Evolutionary conservation across 345 rosid species (phyloP).

Genomic region (Eucalyptus coolabah): DNA sequence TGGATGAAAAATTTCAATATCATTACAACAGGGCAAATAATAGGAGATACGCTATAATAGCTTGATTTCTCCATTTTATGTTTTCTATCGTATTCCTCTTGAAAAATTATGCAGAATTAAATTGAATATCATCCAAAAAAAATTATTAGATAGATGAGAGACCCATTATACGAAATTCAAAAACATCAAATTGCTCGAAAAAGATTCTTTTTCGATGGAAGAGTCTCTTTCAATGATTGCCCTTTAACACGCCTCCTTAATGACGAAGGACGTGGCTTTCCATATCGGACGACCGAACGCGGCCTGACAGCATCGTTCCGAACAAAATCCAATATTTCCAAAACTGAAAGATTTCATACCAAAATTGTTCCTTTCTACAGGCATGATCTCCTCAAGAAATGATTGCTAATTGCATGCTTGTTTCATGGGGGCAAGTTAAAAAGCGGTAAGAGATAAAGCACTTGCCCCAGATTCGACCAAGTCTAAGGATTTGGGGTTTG

Average conservation of each 20-base stretch:
- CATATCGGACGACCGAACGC: neutral
- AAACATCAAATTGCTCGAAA: no score
- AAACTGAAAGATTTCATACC: neutral
- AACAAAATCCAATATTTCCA: neutral
- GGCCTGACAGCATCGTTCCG: neutral
- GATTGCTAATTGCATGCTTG: neutral
- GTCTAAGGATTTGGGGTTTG: neutral
- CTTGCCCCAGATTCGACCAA: neutral
- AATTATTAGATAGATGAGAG: no score
- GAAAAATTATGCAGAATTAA: no score
- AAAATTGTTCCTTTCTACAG: neutral
- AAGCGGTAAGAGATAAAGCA: neutral
- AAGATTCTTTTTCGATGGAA: no score
- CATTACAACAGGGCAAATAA: no score
- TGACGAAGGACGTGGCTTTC: neutral
- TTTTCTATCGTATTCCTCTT: no score
- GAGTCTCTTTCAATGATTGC: no score
- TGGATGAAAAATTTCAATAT: neutral
- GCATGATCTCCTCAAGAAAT: neutral
- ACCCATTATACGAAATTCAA: no score
- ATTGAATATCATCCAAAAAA: no score
- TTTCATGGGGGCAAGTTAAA: neutral
- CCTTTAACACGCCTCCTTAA: neutral
- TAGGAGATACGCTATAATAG: no score
- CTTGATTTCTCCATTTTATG: no score